Conservation (phyloP, 441 rosid genomes). For the Kokia cookei region DNA sequence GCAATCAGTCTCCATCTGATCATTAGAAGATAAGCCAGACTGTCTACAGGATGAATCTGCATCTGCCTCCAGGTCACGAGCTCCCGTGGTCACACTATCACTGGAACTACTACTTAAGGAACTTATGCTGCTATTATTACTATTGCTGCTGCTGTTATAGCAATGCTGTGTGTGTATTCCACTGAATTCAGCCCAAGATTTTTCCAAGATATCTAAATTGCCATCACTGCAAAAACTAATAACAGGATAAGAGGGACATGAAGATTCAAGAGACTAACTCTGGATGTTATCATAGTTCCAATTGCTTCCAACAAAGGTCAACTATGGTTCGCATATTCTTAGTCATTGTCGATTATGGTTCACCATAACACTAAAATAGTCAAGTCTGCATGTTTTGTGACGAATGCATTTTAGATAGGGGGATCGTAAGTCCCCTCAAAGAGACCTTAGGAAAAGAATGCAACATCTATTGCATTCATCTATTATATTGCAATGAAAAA, state of each 20-base stretch:
- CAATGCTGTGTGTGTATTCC: conserved; percentile 50
- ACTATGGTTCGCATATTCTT: not conserved
- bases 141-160: conserved; percentile 91
- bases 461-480: not conserved
- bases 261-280: conserved; percentile 9
- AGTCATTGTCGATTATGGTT: not conserved
- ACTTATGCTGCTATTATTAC: conserved; percentile 94
- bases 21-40: conserved; percentile 81
- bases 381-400: not conserved
- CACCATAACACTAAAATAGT: not conserved
- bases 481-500: conserved; percentile 2
- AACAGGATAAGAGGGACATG: conserved; percentile 3
- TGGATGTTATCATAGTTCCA: not conserved
- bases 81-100: conserved; percentile 76
- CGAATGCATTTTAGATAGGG: not conserved
- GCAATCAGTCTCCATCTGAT: conserved; percentile 66
- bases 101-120: conserved; percentile 88
- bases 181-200: conserved; percentile 59
- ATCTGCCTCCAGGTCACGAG: conserved; percentile 97
- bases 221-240: conserved; percentile 58
- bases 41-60: conserved; percentile 97
- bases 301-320: not conserved
- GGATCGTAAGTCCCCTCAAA: not conserved
- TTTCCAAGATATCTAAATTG: conserved; percentile 61
- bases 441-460: not conserved